phyloP scores from a whole-genome alignment of 2,329 filamentous ascomycete species.

The Lojkania enalia region DNA sequence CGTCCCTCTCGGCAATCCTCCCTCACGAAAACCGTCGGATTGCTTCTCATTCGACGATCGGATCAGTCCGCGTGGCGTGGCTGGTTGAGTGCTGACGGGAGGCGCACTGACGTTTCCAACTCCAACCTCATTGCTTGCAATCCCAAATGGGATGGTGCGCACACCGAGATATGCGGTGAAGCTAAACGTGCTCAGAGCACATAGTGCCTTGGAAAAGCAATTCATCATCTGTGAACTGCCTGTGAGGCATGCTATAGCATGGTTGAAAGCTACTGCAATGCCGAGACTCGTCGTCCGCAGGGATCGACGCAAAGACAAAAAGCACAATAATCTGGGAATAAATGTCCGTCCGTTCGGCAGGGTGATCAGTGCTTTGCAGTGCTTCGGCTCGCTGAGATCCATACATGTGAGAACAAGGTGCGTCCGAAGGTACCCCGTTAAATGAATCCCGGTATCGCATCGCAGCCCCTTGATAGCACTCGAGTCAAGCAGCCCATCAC shows the following conservation, averaged over 20 bases:
- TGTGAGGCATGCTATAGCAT: too few relatives aligned
- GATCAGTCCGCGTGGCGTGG: constrained; percentile 13
- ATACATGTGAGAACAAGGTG: too few relatives aligned
- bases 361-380: constrained; percentile 1
- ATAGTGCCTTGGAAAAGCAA: background rate
- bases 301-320: background rate
- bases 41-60: constrained; percentile 14
- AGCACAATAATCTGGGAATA: background rate
- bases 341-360: background rate
- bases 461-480: background rate
- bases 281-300: background rate
- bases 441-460: background rate
- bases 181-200: background rate
- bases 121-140: background rate
- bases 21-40: constrained; percentile 16
- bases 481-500: background rate
- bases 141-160: background rate
- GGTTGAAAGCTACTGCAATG: too few relatives aligned
- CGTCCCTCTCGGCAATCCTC: constrained; percentile 17
- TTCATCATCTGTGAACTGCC: too few relatives aligned
- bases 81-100: constrained; percentile 6
- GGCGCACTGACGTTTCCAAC: background rate
- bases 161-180: constrained; percentile 3
- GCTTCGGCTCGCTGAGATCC: too few relatives aligned
- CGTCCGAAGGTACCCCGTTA: too few relatives aligned